These are phyloP conservation scores for Phaeoacremonium minimum DNA, from an alignment of 2,329 filamentous ascomycete genomes.

Conservation along the genomic window DNA sequence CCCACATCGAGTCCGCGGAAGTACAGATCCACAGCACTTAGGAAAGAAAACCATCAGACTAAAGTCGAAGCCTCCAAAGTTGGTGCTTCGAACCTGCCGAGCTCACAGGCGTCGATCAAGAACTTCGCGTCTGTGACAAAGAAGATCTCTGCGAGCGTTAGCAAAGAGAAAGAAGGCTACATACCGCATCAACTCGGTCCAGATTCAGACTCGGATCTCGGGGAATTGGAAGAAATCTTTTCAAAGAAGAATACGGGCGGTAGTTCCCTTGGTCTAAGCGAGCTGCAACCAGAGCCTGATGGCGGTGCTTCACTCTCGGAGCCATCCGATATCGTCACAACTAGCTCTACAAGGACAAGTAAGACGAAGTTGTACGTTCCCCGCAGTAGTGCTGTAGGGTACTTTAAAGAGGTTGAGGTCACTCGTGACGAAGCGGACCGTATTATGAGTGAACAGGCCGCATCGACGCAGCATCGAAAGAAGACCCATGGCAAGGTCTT, in stretches of 20 bases:
- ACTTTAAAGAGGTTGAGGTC: constrained; percentile 18
- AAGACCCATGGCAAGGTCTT: constrained; percentile 5
- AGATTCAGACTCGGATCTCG: constrained; percentile 12
- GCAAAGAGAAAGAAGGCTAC: background rate
- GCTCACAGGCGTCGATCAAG: constrained; percentile 11
- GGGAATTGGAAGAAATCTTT: constrained; percentile 33
- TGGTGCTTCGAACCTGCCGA: background rate
- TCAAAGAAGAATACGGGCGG: constrained; percentile 29
- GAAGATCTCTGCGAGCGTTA: background rate
- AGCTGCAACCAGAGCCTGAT: background rate
- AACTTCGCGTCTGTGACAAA: background rate
- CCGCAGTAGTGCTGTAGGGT: constrained; percentile 18
- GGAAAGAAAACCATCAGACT: no score
- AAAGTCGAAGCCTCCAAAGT: no score
- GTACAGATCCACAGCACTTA: no score
- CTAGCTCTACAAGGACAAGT: background rate
- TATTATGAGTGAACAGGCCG: constrained; percentile 5
- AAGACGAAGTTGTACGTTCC: constrained; percentile 18
- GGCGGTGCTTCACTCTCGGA: background rate
- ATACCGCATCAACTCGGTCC: background rate
- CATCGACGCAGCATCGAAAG: background rate
- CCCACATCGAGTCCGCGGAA: no score
- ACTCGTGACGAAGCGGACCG: constrained; percentile 15
- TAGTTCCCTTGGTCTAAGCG: no score
- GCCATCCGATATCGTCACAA: background rate